These are phyloP conservation scores for Litsea cubeba DNA, from an alignment of 164 flowering plant genomes.

Conservation along the genomic window DNA sequence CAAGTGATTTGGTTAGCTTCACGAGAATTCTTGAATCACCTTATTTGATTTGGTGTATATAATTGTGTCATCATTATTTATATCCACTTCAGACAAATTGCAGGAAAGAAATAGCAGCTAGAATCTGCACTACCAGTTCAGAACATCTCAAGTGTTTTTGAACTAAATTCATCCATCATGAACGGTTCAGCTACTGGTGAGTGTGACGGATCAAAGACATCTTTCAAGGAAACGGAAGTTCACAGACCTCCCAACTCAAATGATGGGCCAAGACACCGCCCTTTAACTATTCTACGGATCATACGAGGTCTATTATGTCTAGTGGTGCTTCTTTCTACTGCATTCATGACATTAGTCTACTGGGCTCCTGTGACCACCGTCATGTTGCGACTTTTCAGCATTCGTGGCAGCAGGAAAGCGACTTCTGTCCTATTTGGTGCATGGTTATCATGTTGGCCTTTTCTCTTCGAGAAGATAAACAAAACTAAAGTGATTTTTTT, in stretches of 20 bases:
- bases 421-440: slow-evolving; percentile 60
- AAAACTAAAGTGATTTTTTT: slow-evolving; percentile 72
- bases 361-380: slow-evolving; percentile 42
- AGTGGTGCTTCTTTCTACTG: slow-evolving; percentile 57
- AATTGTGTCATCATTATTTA: neutral
- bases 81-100: neutral
- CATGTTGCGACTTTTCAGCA: slow-evolving; percentile 55
- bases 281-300: slow-evolving; percentile 53
- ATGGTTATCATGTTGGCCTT: slow-evolving; percentile 94
- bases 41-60: neutral
- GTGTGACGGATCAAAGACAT: slow-evolving; percentile 6
- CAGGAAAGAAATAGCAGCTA: neutral
- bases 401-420: slow-evolving; percentile 60
- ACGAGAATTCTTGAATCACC: neutral
- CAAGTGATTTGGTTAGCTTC: neutral
- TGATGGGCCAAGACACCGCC: slow-evolving; percentile 30
- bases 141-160: neutral
- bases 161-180: neutral
- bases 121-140: slow-evolving; percentile 2
- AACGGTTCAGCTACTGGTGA: slow-evolving; percentile 12
- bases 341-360: slow-evolving; percentile 65
- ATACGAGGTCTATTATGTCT: slow-evolving; percentile 75
- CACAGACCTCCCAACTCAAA: slow-evolving; percentile 21
- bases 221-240: slow-evolving; percentile 34
- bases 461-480: slow-evolving; percentile 89